Evolutionary conservation across 2,329 filamentous ascomycete genomes (phyloP).

Genomic region (Trichoderma citrinoviride): DNA sequence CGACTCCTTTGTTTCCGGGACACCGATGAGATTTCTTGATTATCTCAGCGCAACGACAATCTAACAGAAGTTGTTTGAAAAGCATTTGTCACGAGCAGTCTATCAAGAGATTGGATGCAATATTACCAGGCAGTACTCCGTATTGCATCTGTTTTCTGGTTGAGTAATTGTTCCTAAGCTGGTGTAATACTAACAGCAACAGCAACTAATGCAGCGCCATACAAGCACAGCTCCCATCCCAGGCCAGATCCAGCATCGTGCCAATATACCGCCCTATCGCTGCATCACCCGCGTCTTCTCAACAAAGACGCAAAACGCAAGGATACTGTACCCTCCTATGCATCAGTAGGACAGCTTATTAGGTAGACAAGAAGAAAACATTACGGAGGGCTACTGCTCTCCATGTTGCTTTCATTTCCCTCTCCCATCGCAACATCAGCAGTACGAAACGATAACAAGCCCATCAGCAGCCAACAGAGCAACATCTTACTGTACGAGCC

Average conservation of each 20-base stretch:
- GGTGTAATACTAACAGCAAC: too few species aligned
- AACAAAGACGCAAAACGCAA: neutral
- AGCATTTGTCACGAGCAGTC: neutral
- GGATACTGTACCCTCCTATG: neutral
- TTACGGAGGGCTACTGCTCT: neutral
- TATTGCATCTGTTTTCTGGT: neutral
- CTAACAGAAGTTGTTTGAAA: too few species aligned
- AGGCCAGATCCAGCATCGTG: neutral
- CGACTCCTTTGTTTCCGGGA: neutral
- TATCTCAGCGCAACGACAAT: neutral
- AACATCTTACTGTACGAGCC: neutral
- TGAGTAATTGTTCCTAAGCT: too few species aligned
- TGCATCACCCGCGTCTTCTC: neutral
- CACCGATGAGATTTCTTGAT: neutral
- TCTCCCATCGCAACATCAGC: neutral
- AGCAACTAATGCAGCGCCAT: neutral
- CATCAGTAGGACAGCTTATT: too few species aligned
- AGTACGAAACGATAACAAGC: neutral
- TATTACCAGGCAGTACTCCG: too few species aligned
- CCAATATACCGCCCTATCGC: neutral
- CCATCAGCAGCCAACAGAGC: slow-evolving; percentile 7
- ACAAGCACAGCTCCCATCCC: neutral
- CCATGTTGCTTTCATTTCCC: neutral
- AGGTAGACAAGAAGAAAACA: neutral
- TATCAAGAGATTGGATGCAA: too few species aligned